These are phyloP conservation scores for Nissolia schottii DNA, from an alignment of 306 rosid genomes.

Conservation along the genomic window DNA sequence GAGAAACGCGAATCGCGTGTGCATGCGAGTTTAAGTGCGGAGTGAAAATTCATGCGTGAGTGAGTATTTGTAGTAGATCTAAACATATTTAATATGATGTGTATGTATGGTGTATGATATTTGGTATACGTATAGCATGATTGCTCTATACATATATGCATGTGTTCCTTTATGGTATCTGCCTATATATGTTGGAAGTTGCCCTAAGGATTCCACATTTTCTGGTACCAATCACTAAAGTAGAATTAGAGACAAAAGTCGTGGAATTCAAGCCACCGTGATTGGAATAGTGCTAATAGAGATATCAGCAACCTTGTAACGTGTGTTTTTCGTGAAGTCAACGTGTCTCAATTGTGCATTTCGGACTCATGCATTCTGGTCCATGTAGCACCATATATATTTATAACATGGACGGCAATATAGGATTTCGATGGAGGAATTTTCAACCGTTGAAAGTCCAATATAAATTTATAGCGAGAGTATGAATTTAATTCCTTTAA, in stretches of 20 bases:
- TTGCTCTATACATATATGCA: too few species aligned
- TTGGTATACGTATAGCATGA: too few species aligned
- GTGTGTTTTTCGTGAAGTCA: background rate
- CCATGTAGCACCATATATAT: background rate
- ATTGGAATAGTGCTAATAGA: background rate
- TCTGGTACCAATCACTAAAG: background rate
- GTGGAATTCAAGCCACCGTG: background rate
- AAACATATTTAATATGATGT: too few species aligned
- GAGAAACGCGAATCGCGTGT: too few species aligned
- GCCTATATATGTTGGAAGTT: background rate
- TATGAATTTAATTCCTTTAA: too few species aligned
- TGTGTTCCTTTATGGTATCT: background rate
- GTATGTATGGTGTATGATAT: too few species aligned
- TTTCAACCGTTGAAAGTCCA: too few species aligned
- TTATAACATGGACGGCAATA: background rate
- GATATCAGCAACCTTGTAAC: background rate
- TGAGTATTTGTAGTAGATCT: too few species aligned
- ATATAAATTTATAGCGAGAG: too few species aligned
- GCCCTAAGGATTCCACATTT: background rate
- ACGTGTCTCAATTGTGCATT: background rate
- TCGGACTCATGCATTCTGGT: background rate
- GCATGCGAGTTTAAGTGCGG: too few species aligned
- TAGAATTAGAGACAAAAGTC: background rate
- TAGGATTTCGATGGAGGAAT: too few species aligned
- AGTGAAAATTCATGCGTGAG: too few species aligned